Base-by-base conservation (phyloP, 352 stramenopile genomes). In the Globisporangium rhizosaccharum region DNA sequence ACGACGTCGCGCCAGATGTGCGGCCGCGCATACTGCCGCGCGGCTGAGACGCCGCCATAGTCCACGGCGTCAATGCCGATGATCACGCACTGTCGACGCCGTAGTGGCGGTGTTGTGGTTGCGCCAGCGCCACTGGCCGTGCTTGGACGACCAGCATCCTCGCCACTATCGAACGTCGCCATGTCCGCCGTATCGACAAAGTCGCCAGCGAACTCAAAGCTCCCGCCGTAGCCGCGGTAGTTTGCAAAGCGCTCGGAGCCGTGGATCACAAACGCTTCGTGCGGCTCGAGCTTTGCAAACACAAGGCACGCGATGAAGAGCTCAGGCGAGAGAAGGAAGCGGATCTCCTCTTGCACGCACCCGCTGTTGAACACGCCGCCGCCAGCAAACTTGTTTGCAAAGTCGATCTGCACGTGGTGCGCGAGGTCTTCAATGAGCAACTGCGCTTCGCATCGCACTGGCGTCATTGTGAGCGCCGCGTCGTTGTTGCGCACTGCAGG, bases 301-400 rank as follows among this genome's bases (percentile, higher is more conserved):
- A 92, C 45, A 7, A 89, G 65, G 45, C 82, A 92, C 10, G 81
- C 55, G 23, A 89, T 67, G 12, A 94, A 59, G 28, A 91, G 62
- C 56, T 94, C 84, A 0, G 84, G 84, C 15, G 80, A 90, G 10
- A 92, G 56, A 28, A 88, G 36, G 23, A 94, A 94, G 2, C 82
- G 84, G 51, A 94, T 94, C 71, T 94, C 84, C 65, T 94, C 84
- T 51, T 94, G 84, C 3, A 94, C 84, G 25, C 79, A 90, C 0
- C 84, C 82, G 37, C 65, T 70, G 33, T 73, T 78, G 23, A 94
- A 70, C n/a, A 92, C 84, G 17, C 82, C 84, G 26, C 84, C 84
- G 20, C 84, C 84, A 2, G 82, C 73, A 53, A 78, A 94, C 49
- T 86, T 85, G 68, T 94, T 94, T 11, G 84, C 84, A 60, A 94